Percentiles rank a stretch among this genome's conserved stretches.
Evolutionary conservation across 176 grass and related monocot genomes (phyloP).

Genomic region (Melocanna baccifera): DNA sequence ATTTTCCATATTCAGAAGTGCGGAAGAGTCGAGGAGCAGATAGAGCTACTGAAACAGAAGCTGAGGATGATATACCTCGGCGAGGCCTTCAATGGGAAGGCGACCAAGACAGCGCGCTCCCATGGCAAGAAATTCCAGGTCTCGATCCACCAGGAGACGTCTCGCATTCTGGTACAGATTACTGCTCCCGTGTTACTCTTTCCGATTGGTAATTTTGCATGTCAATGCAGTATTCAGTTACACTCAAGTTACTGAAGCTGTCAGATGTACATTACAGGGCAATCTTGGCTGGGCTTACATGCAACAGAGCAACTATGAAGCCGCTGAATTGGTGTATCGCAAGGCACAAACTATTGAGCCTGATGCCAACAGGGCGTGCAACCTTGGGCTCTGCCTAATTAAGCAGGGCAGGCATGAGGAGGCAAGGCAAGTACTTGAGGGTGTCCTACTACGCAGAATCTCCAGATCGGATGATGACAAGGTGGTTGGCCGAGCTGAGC

Average conservation of each 20-base stretch:
- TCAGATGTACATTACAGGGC: constrained; percentile 35
- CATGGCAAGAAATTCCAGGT: constrained; percentile 98
- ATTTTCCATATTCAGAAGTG: constrained; percentile 59
- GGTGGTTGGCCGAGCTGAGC: constrained; percentile 47
- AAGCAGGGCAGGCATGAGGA: constrained; percentile 58
- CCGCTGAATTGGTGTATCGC: constrained; percentile 67
- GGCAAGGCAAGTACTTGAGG: constrained; percentile 39
- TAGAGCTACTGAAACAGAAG: constrained; percentile 86
- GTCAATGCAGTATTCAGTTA: not conserved
- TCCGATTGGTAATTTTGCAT: not conserved
- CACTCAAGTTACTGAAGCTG: not conserved
- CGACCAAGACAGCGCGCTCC: constrained; percentile 83
- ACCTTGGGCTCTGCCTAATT: constrained; percentile 73
- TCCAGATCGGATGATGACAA: constrained; percentile 50
- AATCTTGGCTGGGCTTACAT: constrained; percentile 98
- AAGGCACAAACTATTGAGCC: constrained; percentile 79
- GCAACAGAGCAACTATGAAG: constrained; percentile 72
- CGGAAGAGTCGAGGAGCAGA: constrained; percentile 76
- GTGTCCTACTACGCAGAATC: constrained; percentile 43
- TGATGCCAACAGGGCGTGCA: constrained; percentile 81
- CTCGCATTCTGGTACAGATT: constrained; percentile 63
- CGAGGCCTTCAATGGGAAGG: constrained; percentile 84
- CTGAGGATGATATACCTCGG: constrained; percentile 79
- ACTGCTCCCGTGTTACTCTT: not conserved
- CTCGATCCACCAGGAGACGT: constrained; percentile 81